Evolutionary conservation across 108 stramenopile genomes (phyloP).

Genomic region (Mediolabrus comicus): DNA sequence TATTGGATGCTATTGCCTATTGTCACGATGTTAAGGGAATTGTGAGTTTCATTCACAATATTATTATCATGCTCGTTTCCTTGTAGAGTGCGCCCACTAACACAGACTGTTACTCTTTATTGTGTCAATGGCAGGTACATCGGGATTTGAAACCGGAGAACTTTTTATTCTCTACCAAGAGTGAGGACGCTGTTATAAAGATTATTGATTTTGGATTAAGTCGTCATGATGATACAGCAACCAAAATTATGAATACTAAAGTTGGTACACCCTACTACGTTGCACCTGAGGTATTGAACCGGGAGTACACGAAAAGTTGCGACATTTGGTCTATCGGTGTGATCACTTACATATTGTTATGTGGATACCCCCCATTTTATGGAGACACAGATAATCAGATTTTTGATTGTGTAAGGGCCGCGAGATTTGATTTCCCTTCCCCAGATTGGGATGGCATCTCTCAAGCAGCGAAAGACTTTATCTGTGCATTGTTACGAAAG

Average conservation of each 20-base stretch:
- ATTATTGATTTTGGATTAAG: conserved; percentile 99
- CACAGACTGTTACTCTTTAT: neutral
- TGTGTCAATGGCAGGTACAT: conserved; percentile 42
- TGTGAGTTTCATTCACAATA: conserved; percentile 31
- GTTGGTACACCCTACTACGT: conserved; percentile 93
- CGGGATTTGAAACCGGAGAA: conserved; percentile 93
- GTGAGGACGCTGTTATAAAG: conserved; percentile 85
- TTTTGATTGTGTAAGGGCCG: conserved; percentile 68
- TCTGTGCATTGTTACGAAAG: conserved; percentile 57
- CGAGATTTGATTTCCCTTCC: conserved; percentile 78
- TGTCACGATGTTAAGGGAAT: conserved; percentile 92
- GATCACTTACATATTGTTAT: conserved; percentile 87
- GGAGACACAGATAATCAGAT: conserved; percentile 59
- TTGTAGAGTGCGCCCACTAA: conserved; percentile 36
- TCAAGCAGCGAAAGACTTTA: conserved; percentile 71
- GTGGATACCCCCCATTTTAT: conserved; percentile 83
- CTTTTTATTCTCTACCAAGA: conserved; percentile 85
- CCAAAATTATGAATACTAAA: conserved; percentile 90
- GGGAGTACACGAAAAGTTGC: conserved; percentile 91
- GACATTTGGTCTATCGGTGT: conserved; percentile 97
- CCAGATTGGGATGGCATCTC: conserved; percentile 85
- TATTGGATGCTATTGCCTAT: conserved; percentile 91
- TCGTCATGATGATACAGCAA: conserved; percentile 79
- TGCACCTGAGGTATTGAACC: conserved; percentile 91
- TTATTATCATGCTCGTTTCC: too few relatives aligned